Evolutionary conservation across 805 yeast genomes (phyloP).

Genomic region (Zygosaccharomyces rouxii): DNA sequence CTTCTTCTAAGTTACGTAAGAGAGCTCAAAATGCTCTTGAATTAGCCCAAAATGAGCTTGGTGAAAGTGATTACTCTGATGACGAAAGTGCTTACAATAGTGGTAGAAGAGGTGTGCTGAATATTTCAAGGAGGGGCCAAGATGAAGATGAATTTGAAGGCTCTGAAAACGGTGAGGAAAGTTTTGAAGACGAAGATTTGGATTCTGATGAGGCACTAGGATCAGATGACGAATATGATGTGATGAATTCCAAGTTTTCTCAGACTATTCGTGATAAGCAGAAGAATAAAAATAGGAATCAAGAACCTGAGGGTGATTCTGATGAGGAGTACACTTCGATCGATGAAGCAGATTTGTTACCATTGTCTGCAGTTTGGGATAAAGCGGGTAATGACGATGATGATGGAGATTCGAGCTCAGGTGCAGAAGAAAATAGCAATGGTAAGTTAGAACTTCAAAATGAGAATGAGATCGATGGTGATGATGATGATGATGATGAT

Average conservation of each 20-base stretch:
- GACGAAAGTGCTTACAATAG: constrained; percentile 31
- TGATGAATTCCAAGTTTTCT: constrained; percentile 59
- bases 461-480: constrained; percentile 11
- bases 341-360: constrained; percentile 69
- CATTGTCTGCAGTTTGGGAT: constrained; percentile 89
- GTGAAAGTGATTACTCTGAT: constrained; percentile 30
- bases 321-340: constrained; percentile 68
- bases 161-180: constrained; percentile 31
- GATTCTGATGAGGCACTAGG: constrained; percentile 89
- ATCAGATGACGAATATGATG: constrained; percentile 68
- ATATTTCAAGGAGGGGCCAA: constrained; percentile 30
- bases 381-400: constrained; percentile 48
- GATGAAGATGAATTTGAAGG: constrained; percentile 28
- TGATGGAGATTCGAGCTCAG: constrained; percentile 17
- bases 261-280: constrained; percentile 60
- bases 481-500: constrained; percentile 15
- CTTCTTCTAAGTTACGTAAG: constrained; percentile 28
- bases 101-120: constrained; percentile 38
- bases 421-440: constrained; percentile 20
- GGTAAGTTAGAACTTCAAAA: constrained; percentile 20
- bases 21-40: constrained; percentile 50
- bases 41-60: constrained; percentile 42
- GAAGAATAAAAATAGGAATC: constrained; percentile 36
- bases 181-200: constrained; percentile 58
- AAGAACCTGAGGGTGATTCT: constrained; percentile 36